Conservation (phyloP, 495 filamentous ascomycete genomes). For the Aspergillus saccharolyticus region DNA sequence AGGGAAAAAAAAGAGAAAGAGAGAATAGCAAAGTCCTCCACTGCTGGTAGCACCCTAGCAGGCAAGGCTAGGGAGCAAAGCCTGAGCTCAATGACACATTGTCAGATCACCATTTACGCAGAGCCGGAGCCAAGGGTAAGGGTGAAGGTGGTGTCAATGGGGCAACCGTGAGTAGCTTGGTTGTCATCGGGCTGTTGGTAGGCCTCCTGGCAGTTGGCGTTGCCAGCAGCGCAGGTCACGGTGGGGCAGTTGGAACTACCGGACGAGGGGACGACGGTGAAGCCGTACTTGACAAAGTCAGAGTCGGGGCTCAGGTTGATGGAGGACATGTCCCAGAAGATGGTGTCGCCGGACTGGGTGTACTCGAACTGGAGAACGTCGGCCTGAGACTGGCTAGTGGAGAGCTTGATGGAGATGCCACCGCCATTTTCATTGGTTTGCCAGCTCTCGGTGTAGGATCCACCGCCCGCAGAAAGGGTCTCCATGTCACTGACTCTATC, state of each 20-base stretch:
- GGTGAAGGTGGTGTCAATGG: slow-evolving; percentile 36
- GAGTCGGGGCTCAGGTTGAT: slow-evolving; percentile 37
- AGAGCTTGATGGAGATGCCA: slow-evolving; percentile 45
- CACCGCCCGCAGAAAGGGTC: slow-evolving; percentile 34
- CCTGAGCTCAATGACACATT: too few relatives aligned
- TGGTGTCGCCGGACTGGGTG: slow-evolving; percentile 32
- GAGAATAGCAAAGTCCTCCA: slow-evolving; percentile 3
- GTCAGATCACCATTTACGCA: too few relatives aligned
- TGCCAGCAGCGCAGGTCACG: slow-evolving; percentile 37
- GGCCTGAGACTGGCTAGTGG: slow-evolving; percentile 26
- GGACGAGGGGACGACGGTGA: slow-evolving; percentile 32
- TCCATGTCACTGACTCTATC: slow-evolving; percentile 33
- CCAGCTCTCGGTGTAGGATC: slow-evolving; percentile 32
- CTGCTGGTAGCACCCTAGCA: too few relatives aligned
- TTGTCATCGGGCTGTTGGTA: slow-evolving; percentile 41
- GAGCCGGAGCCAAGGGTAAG: slow-evolving; percentile 26
- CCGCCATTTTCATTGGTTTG: slow-evolving; percentile 39
- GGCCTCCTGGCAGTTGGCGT: slow-evolving; percentile 34
- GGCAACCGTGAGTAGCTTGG: slow-evolving; percentile 44
- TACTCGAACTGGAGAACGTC: slow-evolving; percentile 49
- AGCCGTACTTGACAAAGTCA: slow-evolving; percentile 40
- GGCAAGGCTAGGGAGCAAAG: too few relatives aligned
- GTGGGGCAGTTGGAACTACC: slow-evolving; percentile 26
- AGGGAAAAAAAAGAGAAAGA: background rate
- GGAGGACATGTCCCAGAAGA: slow-evolving; percentile 45